phyloP scores from a whole-genome alignment of 108 stramenopile genomes.

The Fistulifera pelliculosa region DNA sequence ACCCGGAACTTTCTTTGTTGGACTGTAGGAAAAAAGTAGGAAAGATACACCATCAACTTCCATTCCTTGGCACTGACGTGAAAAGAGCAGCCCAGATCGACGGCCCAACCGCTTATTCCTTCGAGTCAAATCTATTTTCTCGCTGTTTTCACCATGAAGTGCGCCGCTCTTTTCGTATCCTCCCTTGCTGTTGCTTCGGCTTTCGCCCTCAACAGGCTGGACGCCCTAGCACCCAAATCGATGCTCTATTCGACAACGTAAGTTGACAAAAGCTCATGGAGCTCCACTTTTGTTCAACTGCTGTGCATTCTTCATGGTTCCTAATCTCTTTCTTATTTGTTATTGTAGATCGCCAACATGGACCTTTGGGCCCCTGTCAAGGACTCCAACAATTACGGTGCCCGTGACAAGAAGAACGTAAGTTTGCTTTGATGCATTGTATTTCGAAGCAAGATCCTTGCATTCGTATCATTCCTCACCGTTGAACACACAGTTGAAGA shows the following conservation, averaged over 20 bases:
- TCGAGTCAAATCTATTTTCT: not conserved
- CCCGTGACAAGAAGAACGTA: slow-evolving; percentile 40
- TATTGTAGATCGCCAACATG: slow-evolving; percentile 31
- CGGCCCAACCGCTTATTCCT: not conserved
- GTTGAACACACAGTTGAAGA: slow-evolving; percentile 20
- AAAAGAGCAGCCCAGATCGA: not conserved
- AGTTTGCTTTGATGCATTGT: not conserved
- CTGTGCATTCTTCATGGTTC: not conserved
- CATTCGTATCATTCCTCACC: not conserved
- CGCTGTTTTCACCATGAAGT: slow-evolving; percentile 45
- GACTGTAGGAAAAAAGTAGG: slow-evolving; percentile 3
- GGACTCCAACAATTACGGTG: slow-evolving; percentile 62
- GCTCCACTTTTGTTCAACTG: no score
- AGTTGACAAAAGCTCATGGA: no score
- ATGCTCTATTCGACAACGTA: slow-evolving; percentile 25
- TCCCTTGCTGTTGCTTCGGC: slow-evolving; percentile 60
- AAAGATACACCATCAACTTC: slow-evolving; percentile 1
- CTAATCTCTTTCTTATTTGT: not conserved
- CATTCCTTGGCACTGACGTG: not conserved
- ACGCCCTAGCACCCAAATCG: slow-evolving; percentile 14
- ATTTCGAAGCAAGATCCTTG: not conserved
- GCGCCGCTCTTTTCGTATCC: slow-evolving; percentile 52
- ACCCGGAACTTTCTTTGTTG: no score
- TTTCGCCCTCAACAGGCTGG: slow-evolving; percentile 44
- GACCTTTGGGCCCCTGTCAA: slow-evolving; percentile 43